Percentiles rank a stretch among this genome's conserved stretches.
Evolutionary conservation across 2,329 filamentous ascomycete genomes (phyloP).

Genomic region (Pseudodiploospora longispora): DNA sequence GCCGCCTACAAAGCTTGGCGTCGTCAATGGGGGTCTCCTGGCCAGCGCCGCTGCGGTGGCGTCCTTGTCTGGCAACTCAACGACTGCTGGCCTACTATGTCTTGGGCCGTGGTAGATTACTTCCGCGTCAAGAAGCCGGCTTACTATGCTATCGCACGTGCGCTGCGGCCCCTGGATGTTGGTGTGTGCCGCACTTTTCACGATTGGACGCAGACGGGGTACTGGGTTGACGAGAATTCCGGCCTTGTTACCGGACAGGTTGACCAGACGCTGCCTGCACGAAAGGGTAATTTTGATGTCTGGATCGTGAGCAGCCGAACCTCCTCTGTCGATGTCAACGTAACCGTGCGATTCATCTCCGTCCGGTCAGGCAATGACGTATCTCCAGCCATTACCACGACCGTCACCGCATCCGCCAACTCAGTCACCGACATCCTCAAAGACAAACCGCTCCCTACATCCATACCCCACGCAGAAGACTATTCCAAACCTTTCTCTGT

Average conservation of each 20-base stretch:
- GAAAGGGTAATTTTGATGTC: constrained; percentile 28
- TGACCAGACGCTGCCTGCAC: constrained; percentile 29
- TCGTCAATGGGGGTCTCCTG: constrained; percentile 47
- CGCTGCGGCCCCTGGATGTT: constrained; percentile 51
- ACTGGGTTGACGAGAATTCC: constrained; percentile 8
- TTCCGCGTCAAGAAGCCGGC: constrained; percentile 58
- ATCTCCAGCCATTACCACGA: constrained; percentile 14
- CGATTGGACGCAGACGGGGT: constrained; percentile 29
- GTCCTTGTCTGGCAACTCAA: constrained; percentile 63
- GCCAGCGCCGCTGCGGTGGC: constrained; percentile 52
- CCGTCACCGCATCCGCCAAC: constrained; percentile 24
- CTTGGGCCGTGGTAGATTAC: constrained; percentile 57
- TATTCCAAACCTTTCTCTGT: constrained; percentile 19
- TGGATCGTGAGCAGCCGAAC: constrained; percentile 32
- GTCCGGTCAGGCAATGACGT: constrained; percentile 31
- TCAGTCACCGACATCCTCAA: constrained; percentile 29
- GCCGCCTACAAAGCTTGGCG: constrained; percentile 50
- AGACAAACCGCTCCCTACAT: constrained; percentile 6
- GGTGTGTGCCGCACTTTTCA: constrained; percentile 40
- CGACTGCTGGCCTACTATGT: constrained; percentile 61
- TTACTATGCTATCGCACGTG: constrained; percentile 41
- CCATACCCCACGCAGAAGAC: constrained; percentile 4
- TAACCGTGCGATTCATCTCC: constrained; percentile 33
- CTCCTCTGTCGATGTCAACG: constrained; percentile 15
- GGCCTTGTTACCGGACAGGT: constrained; percentile 15